These are phyloP conservation scores for Scutellaria galericulata DNA, from an alignment of 257 asterid genomes.

Conservation along the genomic window DNA sequence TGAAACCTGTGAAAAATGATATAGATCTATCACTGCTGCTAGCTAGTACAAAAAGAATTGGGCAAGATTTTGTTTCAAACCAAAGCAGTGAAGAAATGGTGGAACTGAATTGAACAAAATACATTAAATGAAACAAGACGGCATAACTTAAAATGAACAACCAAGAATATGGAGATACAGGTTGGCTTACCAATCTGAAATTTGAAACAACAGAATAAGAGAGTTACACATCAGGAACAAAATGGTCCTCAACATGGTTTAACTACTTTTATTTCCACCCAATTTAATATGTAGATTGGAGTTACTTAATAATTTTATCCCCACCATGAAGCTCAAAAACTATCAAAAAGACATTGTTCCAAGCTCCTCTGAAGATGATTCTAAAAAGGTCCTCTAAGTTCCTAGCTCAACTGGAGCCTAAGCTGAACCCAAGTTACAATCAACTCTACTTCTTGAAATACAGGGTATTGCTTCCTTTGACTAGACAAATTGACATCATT, in stretches of 20 bases:
- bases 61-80: neutral
- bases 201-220: neutral
- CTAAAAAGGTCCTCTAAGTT: constrained; percentile 17
- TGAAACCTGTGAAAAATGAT: constrained; percentile 52
- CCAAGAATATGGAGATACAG: constrained; percentile 20
- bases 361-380: constrained; percentile 23
- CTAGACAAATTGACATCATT: neutral
- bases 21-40: constrained; percentile 25
- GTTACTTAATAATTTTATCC: constrained; percentile 2
- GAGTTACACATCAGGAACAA: constrained; percentile 13
- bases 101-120: neutral
- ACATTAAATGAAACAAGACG: constrained; percentile 6
- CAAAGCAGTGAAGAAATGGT: constrained; percentile 13
- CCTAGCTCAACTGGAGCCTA: constrained; percentile 15
- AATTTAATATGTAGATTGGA: constrained; percentile 10
- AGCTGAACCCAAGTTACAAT: constrained; percentile 8
- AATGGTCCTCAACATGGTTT: constrained; percentile 9
- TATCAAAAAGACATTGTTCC: neutral
- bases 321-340: constrained; percentile 11
- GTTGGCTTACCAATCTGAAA: constrained; percentile 11
- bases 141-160: constrained; percentile 24
- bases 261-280: constrained; percentile 15
- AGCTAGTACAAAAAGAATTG: constrained; percentile 23
- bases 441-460: neutral
- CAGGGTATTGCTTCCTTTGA: constrained; percentile 6